Percentiles rank a stretch among this genome's conserved stretches.
These are phyloP conservation scores for Tetrastigma voinierianum DNA, from an alignment of 164 flowering plant genomes.

Conservation along the genomic window DNA sequence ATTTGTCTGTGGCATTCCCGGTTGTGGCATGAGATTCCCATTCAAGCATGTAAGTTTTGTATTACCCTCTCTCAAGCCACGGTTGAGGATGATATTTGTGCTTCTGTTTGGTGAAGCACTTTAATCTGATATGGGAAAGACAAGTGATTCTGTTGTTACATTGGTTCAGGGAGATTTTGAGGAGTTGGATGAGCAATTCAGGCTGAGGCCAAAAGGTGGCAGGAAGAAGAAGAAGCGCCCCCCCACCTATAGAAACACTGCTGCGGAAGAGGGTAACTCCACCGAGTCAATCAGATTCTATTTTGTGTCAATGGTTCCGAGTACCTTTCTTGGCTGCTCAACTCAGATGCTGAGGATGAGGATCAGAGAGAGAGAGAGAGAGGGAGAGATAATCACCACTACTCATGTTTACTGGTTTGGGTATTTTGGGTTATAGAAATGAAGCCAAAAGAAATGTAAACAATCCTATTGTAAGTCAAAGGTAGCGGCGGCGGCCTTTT, in stretches of 20 bases:
- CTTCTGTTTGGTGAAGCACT: not conserved
- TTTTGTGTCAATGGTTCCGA: slow-evolving; percentile 14
- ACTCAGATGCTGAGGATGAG: too few species aligned
- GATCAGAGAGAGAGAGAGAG: too few species aligned
- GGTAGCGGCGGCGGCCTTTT: too few species aligned
- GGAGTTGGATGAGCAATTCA: slow-evolving; percentile 55
- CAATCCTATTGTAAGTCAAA: too few species aligned
- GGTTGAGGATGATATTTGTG: not conserved
- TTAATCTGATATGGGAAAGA: not conserved
- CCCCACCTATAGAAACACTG: slow-evolving; percentile 44
- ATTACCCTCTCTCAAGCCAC: not conserved
- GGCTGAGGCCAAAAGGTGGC: slow-evolving; percentile 69
- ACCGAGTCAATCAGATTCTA: slow-evolving; percentile 23
- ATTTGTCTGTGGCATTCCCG: slow-evolving; percentile 53
- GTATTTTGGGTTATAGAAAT: too few species aligned
- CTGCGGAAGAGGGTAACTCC: slow-evolving; percentile 62
- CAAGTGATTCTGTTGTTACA: not conserved
- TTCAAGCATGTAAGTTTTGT: slow-evolving; percentile 62
- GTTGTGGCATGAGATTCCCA: slow-evolving; percentile 66
- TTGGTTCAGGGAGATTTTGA: slow-evolving; percentile 60
- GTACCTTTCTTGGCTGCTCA: slow-evolving; percentile 17
- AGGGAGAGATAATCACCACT: too few species aligned
- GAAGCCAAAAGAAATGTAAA: too few species aligned
- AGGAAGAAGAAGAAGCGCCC: slow-evolving; percentile 55
- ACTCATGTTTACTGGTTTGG: too few species aligned